Base-by-base conservation (phyloP, 2,329 filamentous ascomycete genomes). In the Nigrospora osmanthi region DNA sequence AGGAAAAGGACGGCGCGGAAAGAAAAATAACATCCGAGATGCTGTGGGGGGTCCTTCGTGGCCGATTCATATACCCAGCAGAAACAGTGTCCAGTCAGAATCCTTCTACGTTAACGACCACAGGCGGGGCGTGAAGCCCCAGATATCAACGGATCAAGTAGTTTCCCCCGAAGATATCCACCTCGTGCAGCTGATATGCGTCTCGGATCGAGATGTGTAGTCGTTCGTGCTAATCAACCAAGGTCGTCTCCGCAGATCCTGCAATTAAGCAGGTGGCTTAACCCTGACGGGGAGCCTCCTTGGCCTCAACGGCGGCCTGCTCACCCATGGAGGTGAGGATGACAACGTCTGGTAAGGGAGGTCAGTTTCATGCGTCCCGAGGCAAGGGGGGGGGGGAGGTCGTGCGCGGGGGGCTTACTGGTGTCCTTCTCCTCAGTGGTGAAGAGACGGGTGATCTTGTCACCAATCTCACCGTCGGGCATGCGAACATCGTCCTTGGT, bases 241-340 rank as follows among this genome's bases (percentile, higher is more conserved):
- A 44, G 56, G 50, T 55, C 55, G 57, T 53, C 55, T 54, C 52
- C 52, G 55, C 57, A 49, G 47, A 52, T 36, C 38, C 17, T 49
- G 46, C 46, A 42, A 46, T 44, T 42, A 47, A 42, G 43, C 35
- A 47, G 51, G 48, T 46, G 44, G 48, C 54, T 59, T 61, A 63
- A 44, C 38, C 44, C 55, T 65, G 61, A 51, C 61, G 60, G 69
- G 87, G 83, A 69, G 87, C 88, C 75, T 96, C 90, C 83, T 97
- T 97, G 73, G 83, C 86, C 67, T 96, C 90, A 67, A 96, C 85
- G 64, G 84, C 86, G 60, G 79, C 73, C 80, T 97, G 87, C 76
- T 98, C 91, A 66, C 87, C 87, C 93, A 98, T 98, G 67, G 93
- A 83, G 61, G 88, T 87, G 66, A 95, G 86, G 68, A 98, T 82